Percentiles rank a stretch among this genome's conserved stretches.
Evolutionary conservation across 2,329 filamentous ascomycete species (phyloP).

Genomic region (Zymoseptoria ardabiliae): DNA sequence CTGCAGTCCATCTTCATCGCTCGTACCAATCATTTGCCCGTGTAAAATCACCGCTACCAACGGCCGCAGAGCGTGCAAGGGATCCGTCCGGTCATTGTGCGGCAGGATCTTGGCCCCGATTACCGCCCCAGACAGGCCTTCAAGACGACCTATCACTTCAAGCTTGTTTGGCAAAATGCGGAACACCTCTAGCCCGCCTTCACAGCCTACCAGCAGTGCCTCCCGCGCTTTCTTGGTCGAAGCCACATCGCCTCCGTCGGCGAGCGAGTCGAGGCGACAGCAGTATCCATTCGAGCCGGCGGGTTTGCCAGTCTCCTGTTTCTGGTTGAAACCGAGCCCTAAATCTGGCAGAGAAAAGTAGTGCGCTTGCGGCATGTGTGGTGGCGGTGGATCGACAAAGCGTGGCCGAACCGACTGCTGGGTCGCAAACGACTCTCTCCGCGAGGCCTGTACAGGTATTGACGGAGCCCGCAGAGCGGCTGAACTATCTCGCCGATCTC

Average conservation of each 20-base stretch:
- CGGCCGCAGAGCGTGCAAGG: conserved; percentile 53
- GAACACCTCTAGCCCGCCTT: conserved; percentile 72
- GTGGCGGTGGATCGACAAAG: conserved; percentile 26
- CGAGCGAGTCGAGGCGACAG: conserved; percentile 71
- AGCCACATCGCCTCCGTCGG: conserved; percentile 41
- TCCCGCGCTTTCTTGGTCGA: conserved; percentile 46
- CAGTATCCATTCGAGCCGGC: conserved; percentile 56
- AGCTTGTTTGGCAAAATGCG: conserved; percentile 64
- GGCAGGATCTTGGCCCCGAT: conserved; percentile 76
- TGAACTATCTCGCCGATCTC: conserved; percentile 9
- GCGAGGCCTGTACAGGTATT: conserved; percentile 2
- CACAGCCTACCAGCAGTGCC: conserved; percentile 68
- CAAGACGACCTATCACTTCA: conserved; percentile 62
- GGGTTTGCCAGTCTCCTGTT: conserved; percentile 29
- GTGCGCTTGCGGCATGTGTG: conserved; percentile 31
- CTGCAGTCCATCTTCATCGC: conserved; percentile 27
- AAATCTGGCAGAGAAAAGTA: conserved; percentile 29
- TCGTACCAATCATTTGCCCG: conserved; percentile 57
- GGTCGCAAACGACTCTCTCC: conserved; percentile 20
- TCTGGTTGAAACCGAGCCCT: conserved; percentile 20
- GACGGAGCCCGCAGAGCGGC: conserved; percentile 3
- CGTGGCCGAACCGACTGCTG: conserved; percentile 12
- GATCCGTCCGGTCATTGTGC: conserved; percentile 51
- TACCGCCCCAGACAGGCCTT: conserved; percentile 72
- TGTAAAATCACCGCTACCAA: conserved; percentile 75